Evolutionary conservation across 805 yeast species (phyloP), one percentile per base, ranked within the genome.

Genomic region (Brettanomyces anomalus): DNA sequence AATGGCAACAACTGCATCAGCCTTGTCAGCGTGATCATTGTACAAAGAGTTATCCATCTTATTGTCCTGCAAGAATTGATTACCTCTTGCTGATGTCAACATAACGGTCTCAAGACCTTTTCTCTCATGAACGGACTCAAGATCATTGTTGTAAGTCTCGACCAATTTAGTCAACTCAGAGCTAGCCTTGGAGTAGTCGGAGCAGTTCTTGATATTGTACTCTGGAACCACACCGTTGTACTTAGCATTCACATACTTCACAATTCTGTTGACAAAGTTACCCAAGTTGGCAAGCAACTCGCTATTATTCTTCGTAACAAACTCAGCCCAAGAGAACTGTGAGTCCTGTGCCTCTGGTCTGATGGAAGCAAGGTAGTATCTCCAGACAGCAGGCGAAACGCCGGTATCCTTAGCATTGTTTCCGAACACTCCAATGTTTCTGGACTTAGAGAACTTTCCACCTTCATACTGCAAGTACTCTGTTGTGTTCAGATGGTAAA

Each of bases 361-460:
- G 30, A 89, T 79, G 37, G 88, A 76, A 3, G 95, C 83, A 61
- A 93, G 73, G 65, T 93, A 93, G 66, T 90, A 93, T 74, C 99
- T 81, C 98, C 98, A 93, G 34, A 93, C 97, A 36, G 95, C 83
- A 37, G 97, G 79, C 3, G 94, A 71, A 30, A 93, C 65, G 33
- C 96, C 96, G 32, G 95, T 85, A 32, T 85, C 96, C 66, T 87
- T 79, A 35, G 97, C 99, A 58, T 86, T 89, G 68, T 90, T 90
- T 60, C 99, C 99, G 59, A 93, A 93, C 36, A 93, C 99, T 66
- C 99, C 99, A 48, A 90, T 76, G 53, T 93, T 93, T 67, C 98
- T 80, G n/a, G 96, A 86, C 68, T 93, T 93, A 44, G 97, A 90
- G 70, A 93, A 93, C 65, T 93, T 93, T 51, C 98, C 98, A 48